Conservation (phyloP, 2,329 filamentous ascomycete genomes). For the Paraphaeosphaeria minitans region DNA sequence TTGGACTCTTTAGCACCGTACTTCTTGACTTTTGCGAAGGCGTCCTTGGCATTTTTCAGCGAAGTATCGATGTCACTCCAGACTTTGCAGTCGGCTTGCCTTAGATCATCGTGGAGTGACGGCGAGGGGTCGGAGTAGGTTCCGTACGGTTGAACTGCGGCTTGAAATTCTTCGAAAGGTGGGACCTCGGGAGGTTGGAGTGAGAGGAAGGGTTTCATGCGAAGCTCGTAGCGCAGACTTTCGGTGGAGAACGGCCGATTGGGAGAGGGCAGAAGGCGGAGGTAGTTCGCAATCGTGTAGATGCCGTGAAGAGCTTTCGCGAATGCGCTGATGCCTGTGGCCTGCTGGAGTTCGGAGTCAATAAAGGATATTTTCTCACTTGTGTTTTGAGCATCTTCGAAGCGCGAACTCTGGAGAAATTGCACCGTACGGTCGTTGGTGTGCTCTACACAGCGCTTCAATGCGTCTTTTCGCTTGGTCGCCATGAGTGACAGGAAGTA, state of each 20-base stretch:
- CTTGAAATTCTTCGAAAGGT: slow-evolving; percentile 64
- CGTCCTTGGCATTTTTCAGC: slow-evolving; percentile 42
- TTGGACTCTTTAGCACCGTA: slow-evolving; percentile 38
- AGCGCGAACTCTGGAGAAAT: slow-evolving; percentile 3
- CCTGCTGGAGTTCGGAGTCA: slow-evolving; percentile 32
- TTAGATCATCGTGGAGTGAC: slow-evolving; percentile 13
- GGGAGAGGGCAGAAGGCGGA: slow-evolving; percentile 58
- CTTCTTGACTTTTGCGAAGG: slow-evolving; percentile 46
- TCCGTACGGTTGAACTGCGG: slow-evolving; percentile 39
- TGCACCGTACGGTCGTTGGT: slow-evolving; percentile 11
- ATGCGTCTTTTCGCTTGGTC: slow-evolving; percentile 26
- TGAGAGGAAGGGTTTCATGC: slow-evolving; percentile 81
- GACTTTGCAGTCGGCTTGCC: slow-evolving; percentile 14
- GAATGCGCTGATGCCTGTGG: slow-evolving; percentile 33
- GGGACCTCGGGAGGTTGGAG: slow-evolving; percentile 72
- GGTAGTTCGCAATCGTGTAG: slow-evolving; percentile 68
- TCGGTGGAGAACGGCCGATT: slow-evolving; percentile 70
- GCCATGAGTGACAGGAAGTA: slow-evolving; percentile 57
- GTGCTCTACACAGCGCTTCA: slow-evolving; percentile 26
- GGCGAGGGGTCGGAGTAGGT: slow-evolving; percentile 22
- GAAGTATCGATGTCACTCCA: slow-evolving; percentile 36
- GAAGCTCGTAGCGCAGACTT: slow-evolving; percentile 74
- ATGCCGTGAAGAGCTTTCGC: slow-evolving; percentile 53
- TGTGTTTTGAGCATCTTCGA: slow-evolving; percentile 19
- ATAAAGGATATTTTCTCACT: slow-evolving; percentile 24